phyloP scores from a whole-genome alignment of 257 asterid genomes.

The Petrea volubilis region DNA sequence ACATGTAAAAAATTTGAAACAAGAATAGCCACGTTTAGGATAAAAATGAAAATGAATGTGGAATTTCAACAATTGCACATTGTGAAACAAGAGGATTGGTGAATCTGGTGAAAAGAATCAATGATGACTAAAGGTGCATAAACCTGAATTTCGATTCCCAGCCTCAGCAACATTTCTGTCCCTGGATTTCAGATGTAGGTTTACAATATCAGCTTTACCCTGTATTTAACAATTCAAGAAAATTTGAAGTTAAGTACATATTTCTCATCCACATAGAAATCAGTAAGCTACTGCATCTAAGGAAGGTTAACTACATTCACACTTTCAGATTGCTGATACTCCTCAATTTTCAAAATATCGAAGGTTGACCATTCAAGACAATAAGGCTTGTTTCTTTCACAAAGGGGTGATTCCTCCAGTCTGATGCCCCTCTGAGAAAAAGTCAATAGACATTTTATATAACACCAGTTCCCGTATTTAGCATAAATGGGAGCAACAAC shows the following conservation, averaged over 20 bases:
- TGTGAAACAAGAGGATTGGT: slow-evolving; percentile 1
- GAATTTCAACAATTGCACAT: not conserved
- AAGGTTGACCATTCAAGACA: slow-evolving; percentile 50
- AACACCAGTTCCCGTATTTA: slow-evolving; percentile 40
- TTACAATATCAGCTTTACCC: slow-evolving; percentile 56
- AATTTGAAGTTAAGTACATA: not conserved
- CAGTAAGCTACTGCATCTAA: slow-evolving; percentile 19
- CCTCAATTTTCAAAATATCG: slow-evolving; percentile 48
- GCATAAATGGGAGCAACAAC: slow-evolving; percentile 54
- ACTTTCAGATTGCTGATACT: slow-evolving; percentile 48
- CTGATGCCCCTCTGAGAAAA: slow-evolving; percentile 59
- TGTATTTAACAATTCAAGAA: slow-evolving; percentile 28
- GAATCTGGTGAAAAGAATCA: not conserved
- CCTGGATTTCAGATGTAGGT: slow-evolving; percentile 36
- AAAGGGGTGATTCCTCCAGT: slow-evolving; percentile 44
- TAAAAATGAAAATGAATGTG: not conserved
- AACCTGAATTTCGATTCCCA: slow-evolving; percentile 42
- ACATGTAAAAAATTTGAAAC: not conserved
- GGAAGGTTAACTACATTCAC: slow-evolving; percentile 45
- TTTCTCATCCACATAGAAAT: not conserved
- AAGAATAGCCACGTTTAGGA: not conserved
- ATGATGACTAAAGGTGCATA: slow-evolving; percentile 1
- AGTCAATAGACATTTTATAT: slow-evolving; percentile 43
- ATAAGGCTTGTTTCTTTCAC: slow-evolving; percentile 27
- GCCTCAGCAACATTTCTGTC: slow-evolving; percentile 34